Base-by-base conservation (phyloP, 768 basidiomycete species). In the Mycena rebaudengoi region DNA sequence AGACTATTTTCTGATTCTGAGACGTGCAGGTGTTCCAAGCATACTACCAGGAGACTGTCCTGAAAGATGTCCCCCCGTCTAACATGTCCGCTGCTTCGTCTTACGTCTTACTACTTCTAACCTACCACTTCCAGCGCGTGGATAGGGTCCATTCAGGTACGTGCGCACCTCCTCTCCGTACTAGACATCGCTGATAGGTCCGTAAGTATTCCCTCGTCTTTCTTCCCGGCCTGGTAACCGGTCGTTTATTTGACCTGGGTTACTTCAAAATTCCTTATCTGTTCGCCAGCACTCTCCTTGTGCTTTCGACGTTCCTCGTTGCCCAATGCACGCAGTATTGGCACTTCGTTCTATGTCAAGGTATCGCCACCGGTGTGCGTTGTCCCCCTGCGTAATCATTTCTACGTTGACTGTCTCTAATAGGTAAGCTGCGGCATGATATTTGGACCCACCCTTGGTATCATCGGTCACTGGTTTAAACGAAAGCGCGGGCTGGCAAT, bases 391-490 rank as follows among this genome's bases (percentile, higher is more conserved):
- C 13, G n/a, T 29, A 23, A 33, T 5, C 16, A 50, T 16, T 4
- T 28, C 26, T 26, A 13, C 18, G 11, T 18, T 33, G 7, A 29
- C 25, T 32, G 30, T 40, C 35, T 29, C 41, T 28, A 37, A 18
- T 33, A 74, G 74, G 23, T 76, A 8, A 72, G 71, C 1, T 73
- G 72, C 21, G 87, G 88, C 1, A 58, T 82, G 28, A 70, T 86
- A 26, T 89, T 87, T 59, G 84, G 84, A 8, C 84, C 85, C 0
- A 77, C 80, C 2, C 59, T 87, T 3, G 83, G 80, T 6, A 69
- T 87, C 14, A 67, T 88, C 2, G 82, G 85, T 10, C 89, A 91
- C 67, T 91, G 89, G 89, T 91, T 91, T 73, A 78, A 82, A 20
- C 82, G 77, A 57, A 80, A 76, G 57, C 79, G 86, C 20, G 83